Evolutionary conservation across 352 stramenopile genomes (phyloP).

Genomic region (Globisporangium cederbergense): DNA sequence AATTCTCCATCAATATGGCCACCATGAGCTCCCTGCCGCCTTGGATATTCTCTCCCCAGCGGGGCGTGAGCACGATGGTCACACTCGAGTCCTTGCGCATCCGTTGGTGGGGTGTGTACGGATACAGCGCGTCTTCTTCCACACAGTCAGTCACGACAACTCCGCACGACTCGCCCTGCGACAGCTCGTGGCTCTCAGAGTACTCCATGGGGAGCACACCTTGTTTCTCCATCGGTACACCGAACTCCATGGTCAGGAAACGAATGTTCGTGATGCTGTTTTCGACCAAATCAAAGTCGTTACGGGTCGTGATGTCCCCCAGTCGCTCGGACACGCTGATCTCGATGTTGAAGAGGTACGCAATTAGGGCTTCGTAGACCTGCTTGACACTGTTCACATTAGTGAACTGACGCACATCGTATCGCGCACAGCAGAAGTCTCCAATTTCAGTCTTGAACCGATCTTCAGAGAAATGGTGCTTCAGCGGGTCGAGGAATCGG

Average conservation of each 20-base stretch:
- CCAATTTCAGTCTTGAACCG: slow-evolving; percentile 40
- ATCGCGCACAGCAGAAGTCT: slow-evolving; percentile 43
- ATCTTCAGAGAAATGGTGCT: slow-evolving; percentile 32
- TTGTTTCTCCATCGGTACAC: slow-evolving; percentile 11
- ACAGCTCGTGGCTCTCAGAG: neutral
- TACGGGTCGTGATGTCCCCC: neutral
- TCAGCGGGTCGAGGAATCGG: slow-evolving; percentile 26
- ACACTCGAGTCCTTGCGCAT: neutral
- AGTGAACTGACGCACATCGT: slow-evolving; percentile 26
- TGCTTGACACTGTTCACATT: neutral
- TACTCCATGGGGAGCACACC: neutral
- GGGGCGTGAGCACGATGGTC: slow-evolving; percentile 18
- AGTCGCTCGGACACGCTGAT: slow-evolving; percentile 11
- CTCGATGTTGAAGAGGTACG: neutral
- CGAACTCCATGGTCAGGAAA: slow-evolving; percentile 31
- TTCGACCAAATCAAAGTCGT: slow-evolving; percentile 16
- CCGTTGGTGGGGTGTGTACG: neutral
- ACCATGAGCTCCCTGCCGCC: slow-evolving; percentile 20
- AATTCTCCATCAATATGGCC: slow-evolving; percentile 23
- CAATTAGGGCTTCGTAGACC: neutral
- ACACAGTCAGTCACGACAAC: neutral
- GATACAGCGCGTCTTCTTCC: neutral
- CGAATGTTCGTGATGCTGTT: slow-evolving; percentile 33
- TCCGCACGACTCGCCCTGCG: neutral
- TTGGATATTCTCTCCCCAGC: slow-evolving; percentile 20